Base-by-base conservation (phyloP, 2,329 filamentous ascomycete species). In the Pseudophaeomoniella oleicola region DNA sequence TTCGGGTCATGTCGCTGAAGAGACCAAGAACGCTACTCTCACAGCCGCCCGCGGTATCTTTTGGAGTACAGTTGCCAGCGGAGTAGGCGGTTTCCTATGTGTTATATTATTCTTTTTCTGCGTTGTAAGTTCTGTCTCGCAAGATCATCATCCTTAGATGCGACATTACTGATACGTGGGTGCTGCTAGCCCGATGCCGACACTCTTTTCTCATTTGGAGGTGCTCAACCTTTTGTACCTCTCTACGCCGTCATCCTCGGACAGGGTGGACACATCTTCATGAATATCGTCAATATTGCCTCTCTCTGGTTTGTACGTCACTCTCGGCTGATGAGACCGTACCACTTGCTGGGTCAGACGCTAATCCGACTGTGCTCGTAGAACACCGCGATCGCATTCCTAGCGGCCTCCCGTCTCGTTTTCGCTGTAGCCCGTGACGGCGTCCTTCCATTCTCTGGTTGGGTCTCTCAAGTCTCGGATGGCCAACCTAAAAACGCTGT, bases 381-480 rank as follows among this genome's bases (percentile, higher is more conserved):
- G 67, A 75, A 75, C 50, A 74, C 71, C 1, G 71, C 70, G 0
- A 70, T 75, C 38, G 69, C 71, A 14, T 66, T 74, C 32, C 62
- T 73, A 10, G 72, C 71, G 5, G 68, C 69, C 11, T 75, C 71
- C 3, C 65, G 72, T n/a, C 60, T 75, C 2, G 71, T 77, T 44
- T 76, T 74, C 49, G 72, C 72, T 30, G 71, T 77, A 3, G 72
- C 72, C 17, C 64, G 72, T 32, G 72, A 77, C 46, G 70, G 71
- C 67, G 22, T 27, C 22, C 22, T 27, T n/a, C 22, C 22, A 27
- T 27, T 27, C 52, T 74, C 71, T 2, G 47, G 60, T 19, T 73
- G 71, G 67, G 72, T 75, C 31, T 66, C 70, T 3, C 52, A 59
- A 13, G 70, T 77, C 2, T 59, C 59, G 5, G 57, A 64, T 16